Evolutionary conservation across 768 basidiomycete genomes (phyloP).

Genomic region (Lactifluus echinatus): DNA sequence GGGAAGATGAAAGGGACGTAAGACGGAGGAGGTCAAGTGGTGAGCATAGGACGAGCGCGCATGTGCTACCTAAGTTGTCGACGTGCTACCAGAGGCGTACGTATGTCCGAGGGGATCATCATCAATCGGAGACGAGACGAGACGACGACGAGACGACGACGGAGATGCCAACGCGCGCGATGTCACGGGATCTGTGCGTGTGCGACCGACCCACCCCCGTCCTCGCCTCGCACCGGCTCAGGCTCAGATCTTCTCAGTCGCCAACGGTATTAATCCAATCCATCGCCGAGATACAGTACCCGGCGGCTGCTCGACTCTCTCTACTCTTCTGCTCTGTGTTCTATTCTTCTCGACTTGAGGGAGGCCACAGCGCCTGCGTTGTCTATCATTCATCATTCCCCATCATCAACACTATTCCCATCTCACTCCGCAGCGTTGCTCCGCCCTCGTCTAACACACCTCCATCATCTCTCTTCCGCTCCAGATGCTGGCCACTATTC

Average conservation of each 20-base stretch:
- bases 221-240: not conserved
- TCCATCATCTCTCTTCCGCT: not conserved
- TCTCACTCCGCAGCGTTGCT: not conserved
- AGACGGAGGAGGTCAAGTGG: not conserved
- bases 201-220: not conserved
- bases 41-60: not conserved
- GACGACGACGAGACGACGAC: not conserved
- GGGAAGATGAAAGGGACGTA: not conserved
- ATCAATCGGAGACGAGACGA: no score
- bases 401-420: not conserved
- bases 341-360: not conserved
- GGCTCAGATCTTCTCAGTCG: not conserved
- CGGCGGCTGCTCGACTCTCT: not conserved
- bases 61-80: no score
- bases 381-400: not conserved
- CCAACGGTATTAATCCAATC: not conserved
- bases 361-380: not conserved
- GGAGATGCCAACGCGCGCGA: not conserved
- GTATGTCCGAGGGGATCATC: not conserved
- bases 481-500: constrained; percentile 14
- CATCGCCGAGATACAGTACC: not conserved
- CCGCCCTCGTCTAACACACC: not conserved
- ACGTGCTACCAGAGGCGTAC: no score
- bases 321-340: no score
- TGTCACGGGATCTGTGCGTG: constrained; percentile 7